Conservation (phyloP, 169 alveolate genomes). For the Plasmodium falciparum region DNA sequence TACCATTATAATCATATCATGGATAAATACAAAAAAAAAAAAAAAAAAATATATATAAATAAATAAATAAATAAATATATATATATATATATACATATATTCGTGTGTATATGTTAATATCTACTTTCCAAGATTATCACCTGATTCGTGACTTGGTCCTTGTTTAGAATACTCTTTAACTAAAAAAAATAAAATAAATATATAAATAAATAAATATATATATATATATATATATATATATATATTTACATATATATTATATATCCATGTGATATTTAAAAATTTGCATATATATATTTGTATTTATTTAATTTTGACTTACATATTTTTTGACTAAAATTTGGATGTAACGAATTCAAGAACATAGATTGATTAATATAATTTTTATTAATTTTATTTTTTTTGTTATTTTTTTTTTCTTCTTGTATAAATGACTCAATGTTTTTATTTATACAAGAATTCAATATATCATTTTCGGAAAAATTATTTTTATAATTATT, state of each 20-base stretch:
- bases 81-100: no score
- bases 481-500: no score
- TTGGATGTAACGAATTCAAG: conserved; percentile 58
- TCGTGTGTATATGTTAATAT: no score
- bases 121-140: neutral
- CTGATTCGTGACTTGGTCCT: neutral
- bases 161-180: conserved; percentile 41
- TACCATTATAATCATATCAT: no score
- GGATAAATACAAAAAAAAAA: no score
- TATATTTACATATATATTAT: neutral
- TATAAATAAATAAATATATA: neutral
- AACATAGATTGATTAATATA: conserved; percentile 19
- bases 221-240: neutral
- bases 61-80: no score
- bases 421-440: conserved; percentile 36
- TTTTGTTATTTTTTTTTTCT: conserved; percentile 50
- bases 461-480: neutral
- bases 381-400: conserved; percentile 45
- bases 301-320: neutral
- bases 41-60: no score
- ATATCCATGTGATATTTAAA: neutral
- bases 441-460: conserved; percentile 9
- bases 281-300: no score
- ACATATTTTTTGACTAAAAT: conserved; percentile 41
- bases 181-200: conserved; percentile 17